These are phyloP conservation scores for Syzygium oleosum DNA, from an alignment of 345 rosid species.

Conservation along the genomic window DNA sequence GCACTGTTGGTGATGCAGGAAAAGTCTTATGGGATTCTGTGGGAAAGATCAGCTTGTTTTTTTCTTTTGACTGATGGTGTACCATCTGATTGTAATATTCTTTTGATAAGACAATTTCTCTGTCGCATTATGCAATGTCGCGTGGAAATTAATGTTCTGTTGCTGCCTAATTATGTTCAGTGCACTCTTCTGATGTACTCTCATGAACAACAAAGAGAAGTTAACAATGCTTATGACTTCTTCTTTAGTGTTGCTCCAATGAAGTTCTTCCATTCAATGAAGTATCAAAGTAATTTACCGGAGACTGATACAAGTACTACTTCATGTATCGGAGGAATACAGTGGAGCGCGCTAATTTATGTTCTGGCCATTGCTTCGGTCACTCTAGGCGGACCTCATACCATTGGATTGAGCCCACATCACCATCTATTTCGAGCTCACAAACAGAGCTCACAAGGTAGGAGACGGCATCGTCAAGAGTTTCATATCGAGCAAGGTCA, in stretches of 20 bases:
- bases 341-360: not conserved
- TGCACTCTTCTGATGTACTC: not conserved
- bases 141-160: not conserved
- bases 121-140: not conserved
- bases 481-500: constrained; percentile 63
- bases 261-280: not conserved
- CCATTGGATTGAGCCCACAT: constrained; percentile 81
- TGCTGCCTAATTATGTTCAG: not conserved
- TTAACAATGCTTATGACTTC: not conserved
- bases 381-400: constrained; percentile 72
- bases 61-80: not conserved
- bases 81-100: not conserved
- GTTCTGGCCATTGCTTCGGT: constrained; percentile 10
- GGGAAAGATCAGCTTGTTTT: not conserved
- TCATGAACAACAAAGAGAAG: not conserved
- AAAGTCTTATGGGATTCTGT: not conserved
- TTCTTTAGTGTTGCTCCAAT: not conserved
- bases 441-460: constrained; percentile 62
- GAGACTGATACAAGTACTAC: not conserved
- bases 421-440: constrained; percentile 77
- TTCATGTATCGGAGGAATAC: not conserved
- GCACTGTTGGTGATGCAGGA: not conserved
- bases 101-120: not conserved
- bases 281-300: not conserved
- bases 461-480: constrained; percentile 60